Evolutionary conservation across 805 yeast species (phyloP), one percentile per base, ranked within the genome.

Genomic region (Metschnikowia cubensis): DNA sequence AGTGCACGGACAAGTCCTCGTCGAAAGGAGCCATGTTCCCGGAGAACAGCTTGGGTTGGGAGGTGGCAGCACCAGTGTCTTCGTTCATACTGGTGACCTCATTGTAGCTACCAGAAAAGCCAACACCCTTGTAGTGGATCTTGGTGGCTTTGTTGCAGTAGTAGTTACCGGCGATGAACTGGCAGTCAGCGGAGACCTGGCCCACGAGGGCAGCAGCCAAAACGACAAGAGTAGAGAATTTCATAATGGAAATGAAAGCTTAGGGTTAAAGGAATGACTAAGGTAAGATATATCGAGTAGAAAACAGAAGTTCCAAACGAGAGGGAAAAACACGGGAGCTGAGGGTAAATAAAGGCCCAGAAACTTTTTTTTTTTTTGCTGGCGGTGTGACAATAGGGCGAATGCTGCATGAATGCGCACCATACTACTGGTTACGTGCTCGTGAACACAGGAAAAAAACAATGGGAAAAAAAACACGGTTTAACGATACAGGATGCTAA

Each of bases 1-100:
- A 86, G 69, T 89, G 96, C 52, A 89, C 83, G 34, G 95, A 84
- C 54, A 89, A 73, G 69, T 89, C 96, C 75, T 89, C 94, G 68
- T 88, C 85, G 55, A 89, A 75, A 36, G 96, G 96, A 49, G 91
- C 70, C 68, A 88, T 69, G 51, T 80, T 61, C 49, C 96, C 96
- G 14, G 84, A 75, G 76, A 89, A 86, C 7, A 83, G 63, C 36
- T 61, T 57, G 20, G 82, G 50, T 45, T 73, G 60, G 55, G 82
- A 84, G n/a, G 85, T 62, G 76, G 97, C 91, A 34, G 74, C 50
- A 66, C 97, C 90, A 11, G 84, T 61, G 52, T 70, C 52, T 63
- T 80, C 82, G 68, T 85, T 83, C 96, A 94, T 91, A 62, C 67
- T 59, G 57, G 91, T 85, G 58, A 94, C 90, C 59, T 86, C 91